phyloP scores from a whole-genome alignment of 2,329 filamentous ascomycete genomes.

The Fusarium miscanthi region DNA sequence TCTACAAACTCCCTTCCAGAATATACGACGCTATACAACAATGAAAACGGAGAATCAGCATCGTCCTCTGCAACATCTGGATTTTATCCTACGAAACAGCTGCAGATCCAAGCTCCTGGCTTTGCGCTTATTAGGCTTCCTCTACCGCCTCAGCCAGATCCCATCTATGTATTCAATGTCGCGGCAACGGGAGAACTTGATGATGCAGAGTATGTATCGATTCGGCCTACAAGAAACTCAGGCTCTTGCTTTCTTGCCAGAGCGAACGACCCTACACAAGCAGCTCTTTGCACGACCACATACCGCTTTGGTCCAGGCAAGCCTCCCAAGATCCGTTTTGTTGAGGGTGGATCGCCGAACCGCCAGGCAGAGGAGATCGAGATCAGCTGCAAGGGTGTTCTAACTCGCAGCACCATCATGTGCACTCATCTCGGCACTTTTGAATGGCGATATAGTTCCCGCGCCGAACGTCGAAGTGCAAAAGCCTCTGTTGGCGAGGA shows the following conservation, averaged over 20 bases:
- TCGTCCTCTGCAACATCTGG: constrained; percentile 11
- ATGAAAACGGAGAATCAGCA: background rate
- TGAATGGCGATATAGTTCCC: constrained; percentile 66
- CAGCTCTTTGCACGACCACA: constrained; percentile 60
- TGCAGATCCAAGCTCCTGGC: constrained; percentile 63
- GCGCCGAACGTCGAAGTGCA: constrained; percentile 57
- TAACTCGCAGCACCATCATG: constrained; percentile 60
- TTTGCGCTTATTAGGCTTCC: constrained; percentile 58
- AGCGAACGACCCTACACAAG: constrained; percentile 49
- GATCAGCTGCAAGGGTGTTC: constrained; percentile 51
- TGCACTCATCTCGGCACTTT: constrained; percentile 61
- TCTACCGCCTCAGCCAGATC: constrained; percentile 49
- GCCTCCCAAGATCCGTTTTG: constrained; percentile 58
- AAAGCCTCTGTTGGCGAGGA: constrained; percentile 40
- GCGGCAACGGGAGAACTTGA: constrained; percentile 54
- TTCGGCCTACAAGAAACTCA: constrained; percentile 59
- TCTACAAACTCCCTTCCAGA: constrained; percentile 46
- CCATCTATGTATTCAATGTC: constrained; percentile 58
- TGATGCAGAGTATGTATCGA: constrained; percentile 61
- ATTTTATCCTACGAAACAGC: constrained; percentile 57
- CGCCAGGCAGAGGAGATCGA: constrained; percentile 41
- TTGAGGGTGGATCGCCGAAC: constrained; percentile 1
- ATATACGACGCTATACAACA: constrained; percentile 36
- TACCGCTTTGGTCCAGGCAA: constrained; percentile 68
- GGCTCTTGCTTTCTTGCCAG: constrained; percentile 61